phyloP scores from a whole-genome alignment of 75 land plant genomes.

The Pseudotsuga menziesii region DNA sequence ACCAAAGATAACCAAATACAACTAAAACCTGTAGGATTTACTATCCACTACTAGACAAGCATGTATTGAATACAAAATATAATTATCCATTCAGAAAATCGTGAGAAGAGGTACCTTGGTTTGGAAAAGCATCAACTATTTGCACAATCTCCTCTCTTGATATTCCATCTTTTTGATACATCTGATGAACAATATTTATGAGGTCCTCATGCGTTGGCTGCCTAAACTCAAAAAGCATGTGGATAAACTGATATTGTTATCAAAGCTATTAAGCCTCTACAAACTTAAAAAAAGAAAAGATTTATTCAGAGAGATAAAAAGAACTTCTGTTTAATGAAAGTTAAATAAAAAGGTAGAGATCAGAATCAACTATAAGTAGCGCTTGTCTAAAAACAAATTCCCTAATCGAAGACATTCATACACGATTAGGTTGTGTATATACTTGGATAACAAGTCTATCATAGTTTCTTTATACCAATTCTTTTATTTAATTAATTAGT shows the following conservation, averaged over 20 bases:
- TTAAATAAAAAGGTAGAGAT: neutral
- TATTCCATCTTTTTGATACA: constrained; percentile 89
- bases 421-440: neutral
- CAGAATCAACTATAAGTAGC: neutral
- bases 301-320: neutral
- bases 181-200: constrained; percentile 71
- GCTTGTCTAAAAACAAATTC: neutral
- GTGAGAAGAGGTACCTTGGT: constrained; percentile 61
- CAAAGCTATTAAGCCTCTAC: neutral
- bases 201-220: constrained; percentile 83
- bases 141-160: constrained; percentile 49
- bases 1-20: neutral
- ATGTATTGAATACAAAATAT: neutral
- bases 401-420: neutral
- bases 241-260: neutral
- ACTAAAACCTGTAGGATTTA: neutral
- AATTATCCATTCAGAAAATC: neutral
- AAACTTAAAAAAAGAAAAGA: neutral
- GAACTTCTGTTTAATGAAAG: neutral
- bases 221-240: constrained; percentile 37
- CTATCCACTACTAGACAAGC: neutral
- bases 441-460: neutral
- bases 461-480: neutral
- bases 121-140: constrained; percentile 79
- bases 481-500: neutral